These are phyloP conservation scores for Sclerotinia trifoliorum DNA, from an alignment of 2,329 filamentous ascomycete species.

Conservation along the genomic window DNA sequence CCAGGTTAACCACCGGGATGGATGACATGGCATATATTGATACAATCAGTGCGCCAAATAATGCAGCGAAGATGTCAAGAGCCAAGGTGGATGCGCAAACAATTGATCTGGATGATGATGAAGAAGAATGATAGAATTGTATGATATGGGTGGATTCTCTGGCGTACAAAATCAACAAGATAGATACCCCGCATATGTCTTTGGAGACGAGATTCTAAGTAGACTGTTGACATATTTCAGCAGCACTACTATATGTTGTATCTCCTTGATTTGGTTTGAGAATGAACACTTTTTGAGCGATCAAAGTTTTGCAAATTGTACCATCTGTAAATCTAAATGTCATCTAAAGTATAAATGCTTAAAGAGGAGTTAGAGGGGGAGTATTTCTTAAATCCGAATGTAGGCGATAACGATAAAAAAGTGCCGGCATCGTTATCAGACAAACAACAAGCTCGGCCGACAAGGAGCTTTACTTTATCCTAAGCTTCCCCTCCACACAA, in stretches of 20 bases:
- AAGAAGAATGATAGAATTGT: conserved; percentile 16
- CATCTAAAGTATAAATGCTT: not conserved
- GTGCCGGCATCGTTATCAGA: conserved; percentile 16
- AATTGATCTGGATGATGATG: conserved; percentile 12
- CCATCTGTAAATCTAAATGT: not conserved
- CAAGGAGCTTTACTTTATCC: conserved; percentile 20
- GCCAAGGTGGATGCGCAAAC: conserved; percentile 33
- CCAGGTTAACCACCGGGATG: conserved; percentile 52
- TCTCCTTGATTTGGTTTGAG: not conserved
- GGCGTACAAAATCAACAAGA: conserved; percentile 31
- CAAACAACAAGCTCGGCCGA: conserved; percentile 2
- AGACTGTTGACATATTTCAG: conserved; percentile 17
- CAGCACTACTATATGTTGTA: not conserved
- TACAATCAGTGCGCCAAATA: conserved; percentile 54
- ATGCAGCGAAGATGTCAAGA: conserved; percentile 36
- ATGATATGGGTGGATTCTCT: conserved; percentile 28
- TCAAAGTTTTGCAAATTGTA: not conserved
- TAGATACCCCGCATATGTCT: conserved; percentile 33
- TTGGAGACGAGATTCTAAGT: conserved; percentile 13
- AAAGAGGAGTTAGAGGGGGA: not conserved
- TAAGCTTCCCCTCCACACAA: not conserved
- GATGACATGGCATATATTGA: conserved; percentile 61
- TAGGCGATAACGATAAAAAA: conserved; percentile 24
- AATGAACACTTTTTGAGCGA: not conserved
- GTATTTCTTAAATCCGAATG: conserved; percentile 18